A percentile compares a stretch with the other conserved stretches of the same genome.
These are phyloP conservation scores for Xylariaceae sp. DNA, from an alignment of 2,329 filamentous ascomycete species.

Conservation along the genomic window DNA sequence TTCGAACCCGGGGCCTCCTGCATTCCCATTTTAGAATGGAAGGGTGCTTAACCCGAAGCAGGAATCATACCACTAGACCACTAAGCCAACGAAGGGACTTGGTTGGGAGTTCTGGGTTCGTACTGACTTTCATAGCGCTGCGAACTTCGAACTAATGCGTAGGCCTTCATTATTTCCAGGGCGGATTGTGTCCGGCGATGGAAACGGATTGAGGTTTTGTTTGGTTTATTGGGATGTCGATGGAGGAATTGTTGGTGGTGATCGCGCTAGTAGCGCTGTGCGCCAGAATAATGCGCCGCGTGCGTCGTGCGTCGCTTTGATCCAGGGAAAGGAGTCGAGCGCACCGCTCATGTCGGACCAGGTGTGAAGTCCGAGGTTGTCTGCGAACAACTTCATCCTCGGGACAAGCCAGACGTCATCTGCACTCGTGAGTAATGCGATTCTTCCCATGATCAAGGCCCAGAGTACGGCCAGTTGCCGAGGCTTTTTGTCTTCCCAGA, in stretches of 20 bases:
- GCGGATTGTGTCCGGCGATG: no score
- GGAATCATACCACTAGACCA: constrained; percentile 22
- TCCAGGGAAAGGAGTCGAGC: constrained; percentile 13
- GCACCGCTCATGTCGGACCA: constrained; percentile 8
- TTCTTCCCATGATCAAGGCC: constrained; percentile 11
- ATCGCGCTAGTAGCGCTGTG: not conserved
- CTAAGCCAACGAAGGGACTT: constrained; percentile 11
- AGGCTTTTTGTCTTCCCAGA: not conserved
- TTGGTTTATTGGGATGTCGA: no score
- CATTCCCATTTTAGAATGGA: constrained; percentile 20
- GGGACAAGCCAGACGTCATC: constrained; percentile 14
- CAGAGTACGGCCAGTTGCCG: constrained; percentile 7
- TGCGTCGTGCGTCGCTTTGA: constrained; percentile 10
- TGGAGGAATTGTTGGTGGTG: no score
- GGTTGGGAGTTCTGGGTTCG: not conserved
- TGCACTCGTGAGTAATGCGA: constrained; percentile 2
- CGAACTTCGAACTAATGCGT: no score
- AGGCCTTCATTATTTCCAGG: no score
- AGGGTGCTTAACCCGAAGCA: constrained; percentile 18
- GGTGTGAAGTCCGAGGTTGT: constrained; percentile 2
- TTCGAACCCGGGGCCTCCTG: constrained; percentile 25
- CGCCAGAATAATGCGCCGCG: constrained; percentile 14
- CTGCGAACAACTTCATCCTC: constrained; percentile 5
- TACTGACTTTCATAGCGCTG: no score
- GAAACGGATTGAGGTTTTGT: no score